Conservation (phyloP, 1,284 basidiomycete species). For the Heterobasidion occidentale region DNA sequence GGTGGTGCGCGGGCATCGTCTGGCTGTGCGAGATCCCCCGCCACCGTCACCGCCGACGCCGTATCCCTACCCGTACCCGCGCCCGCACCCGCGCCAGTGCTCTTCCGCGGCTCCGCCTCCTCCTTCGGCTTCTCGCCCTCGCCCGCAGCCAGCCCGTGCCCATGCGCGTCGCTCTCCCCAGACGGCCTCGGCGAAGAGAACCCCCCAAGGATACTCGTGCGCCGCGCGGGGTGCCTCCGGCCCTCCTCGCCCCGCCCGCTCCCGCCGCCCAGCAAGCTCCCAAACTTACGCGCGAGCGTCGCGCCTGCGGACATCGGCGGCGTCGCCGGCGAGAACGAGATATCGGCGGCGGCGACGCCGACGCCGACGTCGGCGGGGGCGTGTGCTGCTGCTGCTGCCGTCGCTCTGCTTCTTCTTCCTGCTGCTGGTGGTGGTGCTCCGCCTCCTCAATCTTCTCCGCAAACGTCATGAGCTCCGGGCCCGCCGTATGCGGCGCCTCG, state of each 20-base stretch:
- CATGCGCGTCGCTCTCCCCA: constrained; percentile 21
- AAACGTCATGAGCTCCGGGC: constrained; percentile 49
- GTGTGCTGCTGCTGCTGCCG: neutral
- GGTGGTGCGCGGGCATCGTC: constrained; percentile 59
- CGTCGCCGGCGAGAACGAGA: constrained; percentile 21
- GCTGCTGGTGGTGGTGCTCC: neutral
- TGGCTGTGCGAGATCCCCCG: constrained; percentile 35
- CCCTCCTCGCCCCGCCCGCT: constrained; percentile 32
- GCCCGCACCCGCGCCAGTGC: too few relatives aligned
- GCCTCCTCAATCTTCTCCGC: constrained; percentile 20
- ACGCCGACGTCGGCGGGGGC: neutral
- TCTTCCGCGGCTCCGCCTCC: constrained; percentile 12
- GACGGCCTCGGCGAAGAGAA: constrained; percentile 38
- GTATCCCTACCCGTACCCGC: constrained; percentile 16
- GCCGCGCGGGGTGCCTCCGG: constrained; percentile 28
- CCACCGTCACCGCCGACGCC: constrained; percentile 23
- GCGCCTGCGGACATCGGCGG: constrained; percentile 48
- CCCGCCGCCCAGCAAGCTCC: constrained; percentile 51
- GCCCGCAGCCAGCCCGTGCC: constrained; percentile 1
- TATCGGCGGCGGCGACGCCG: constrained; percentile 18
- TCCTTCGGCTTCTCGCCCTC: constrained; percentile 9
- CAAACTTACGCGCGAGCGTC: constrained; percentile 69
- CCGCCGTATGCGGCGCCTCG: constrained; percentile 45
- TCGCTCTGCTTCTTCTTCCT: neutral
- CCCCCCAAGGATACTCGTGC: constrained; percentile 42